phyloP scores from a whole-genome alignment of 495 filamentous ascomycete species.

The Xylaria castorea region DNA sequence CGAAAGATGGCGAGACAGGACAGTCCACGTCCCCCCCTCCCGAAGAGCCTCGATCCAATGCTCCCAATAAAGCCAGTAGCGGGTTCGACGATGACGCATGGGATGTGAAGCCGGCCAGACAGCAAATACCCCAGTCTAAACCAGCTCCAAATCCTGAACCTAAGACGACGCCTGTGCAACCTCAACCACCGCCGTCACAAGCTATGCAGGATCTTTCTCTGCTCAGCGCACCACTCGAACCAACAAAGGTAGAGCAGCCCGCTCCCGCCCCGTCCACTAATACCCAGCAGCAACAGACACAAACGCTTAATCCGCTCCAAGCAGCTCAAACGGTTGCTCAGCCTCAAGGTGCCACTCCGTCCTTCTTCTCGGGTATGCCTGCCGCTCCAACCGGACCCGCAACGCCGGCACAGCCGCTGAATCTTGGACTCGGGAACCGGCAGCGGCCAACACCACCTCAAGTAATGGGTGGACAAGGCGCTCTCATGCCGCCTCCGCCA shows the following conservation, averaged over 20 bases:
- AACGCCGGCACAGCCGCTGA: slow-evolving; percentile 41
- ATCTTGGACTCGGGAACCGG: slow-evolving; percentile 56
- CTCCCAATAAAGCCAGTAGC: slow-evolving; percentile 57
- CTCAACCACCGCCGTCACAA: slow-evolving; percentile 66
- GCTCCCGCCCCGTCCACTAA: slow-evolving; percentile 46
- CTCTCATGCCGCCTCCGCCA: slow-evolving; percentile 77
- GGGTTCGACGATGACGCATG: slow-evolving; percentile 98
- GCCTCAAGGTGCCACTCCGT: slow-evolving; percentile 59
- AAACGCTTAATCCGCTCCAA: slow-evolving; percentile 50
- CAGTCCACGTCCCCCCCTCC: slow-evolving; percentile 56
- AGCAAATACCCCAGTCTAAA: slow-evolving; percentile 47
- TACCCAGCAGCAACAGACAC: slow-evolving; percentile 53
- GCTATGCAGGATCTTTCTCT: slow-evolving; percentile 82
- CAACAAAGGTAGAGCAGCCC: slow-evolving; percentile 64
- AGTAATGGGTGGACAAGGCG: slow-evolving; percentile 61
- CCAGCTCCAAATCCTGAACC: slow-evolving; percentile 37
- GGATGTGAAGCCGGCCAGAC: slow-evolving; percentile 92
- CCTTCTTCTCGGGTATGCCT: slow-evolving; percentile 52
- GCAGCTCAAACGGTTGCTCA: slow-evolving; percentile 58
- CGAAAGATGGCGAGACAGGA: slow-evolving; percentile 50
- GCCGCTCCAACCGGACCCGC: slow-evolving; percentile 42
- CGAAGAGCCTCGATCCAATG: slow-evolving; percentile 45
- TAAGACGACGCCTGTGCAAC: slow-evolving; percentile 45
- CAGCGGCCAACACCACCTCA: slow-evolving; percentile 78
- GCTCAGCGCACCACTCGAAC: slow-evolving; percentile 76